Evolutionary conservation across 805 yeast species (phyloP), one percentile per base, ranked within the genome.

Genomic region (Monosporozyma servazzii): DNA sequence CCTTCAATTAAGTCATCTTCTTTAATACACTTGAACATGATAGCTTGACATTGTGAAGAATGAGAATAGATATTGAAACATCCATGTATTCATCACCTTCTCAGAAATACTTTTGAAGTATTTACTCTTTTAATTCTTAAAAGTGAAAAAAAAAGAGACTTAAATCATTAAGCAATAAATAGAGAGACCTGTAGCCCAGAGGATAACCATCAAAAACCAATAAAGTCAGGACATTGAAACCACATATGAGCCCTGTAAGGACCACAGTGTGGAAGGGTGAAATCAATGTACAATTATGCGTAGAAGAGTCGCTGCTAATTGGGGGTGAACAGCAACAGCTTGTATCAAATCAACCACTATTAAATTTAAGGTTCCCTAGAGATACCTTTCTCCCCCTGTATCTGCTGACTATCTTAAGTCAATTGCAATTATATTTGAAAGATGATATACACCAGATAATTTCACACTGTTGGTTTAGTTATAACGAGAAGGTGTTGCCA

Each of bases 381-480:
- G 77, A 79, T 56, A 65, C 78, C 18, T 85, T 82, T 57, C 64
- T 83, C 29, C 79, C 82, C 3, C 48, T 73, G 2, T 67, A 71
- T 48, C 68, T 74, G 48, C 64, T 68, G 0, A 55, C 56, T 8
- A 64, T 82, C 0, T 57, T 73, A 3, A 52, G 53, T 0, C 77
- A 67, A 58, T 76, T 80, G 51, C 57, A 64, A 33, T 61, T 69
- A 2, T 65, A 62, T 39, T 48, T 72, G 6, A 60, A 64, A 5
- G 60, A 58, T 1, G 64, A 69, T 21, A 54, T 61, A 11, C 60
- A 60, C 53, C 55, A 60, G 6, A 45, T 55, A 5, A 48, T 58
- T 0, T 36, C 53, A 5, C 63, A 64, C 1, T 72, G 81, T 68
- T 88, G 95, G 95, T 71, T 88, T 36, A 88, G 80, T 55, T 76